Evolutionary conservation across 257 asterid species (phyloP), one percentile per base, ranked within the genome.

Genomic region (Lithospermum erythrorhizon): DNA sequence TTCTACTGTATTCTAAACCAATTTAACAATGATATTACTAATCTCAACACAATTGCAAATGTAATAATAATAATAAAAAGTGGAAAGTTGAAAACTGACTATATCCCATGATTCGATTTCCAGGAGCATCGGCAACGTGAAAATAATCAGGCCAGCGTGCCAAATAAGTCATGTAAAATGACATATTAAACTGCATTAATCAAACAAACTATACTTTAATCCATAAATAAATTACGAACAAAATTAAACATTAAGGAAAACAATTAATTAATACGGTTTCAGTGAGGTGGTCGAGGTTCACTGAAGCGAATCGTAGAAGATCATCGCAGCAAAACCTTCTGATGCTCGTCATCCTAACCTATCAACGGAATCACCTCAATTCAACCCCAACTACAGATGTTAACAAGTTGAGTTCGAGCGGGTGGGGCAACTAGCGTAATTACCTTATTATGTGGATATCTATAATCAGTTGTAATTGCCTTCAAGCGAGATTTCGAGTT

Each of bases 61-160:
- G 6, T 27, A 27, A 27, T 5, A 27, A 27, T 27, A 27, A 27
- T 27, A 27, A 27, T 27, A 15, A 18, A 18, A 58, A 5, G 16
- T 2, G 1, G 2, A 35, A 32, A 19, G n/a, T 21, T 49, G 49
- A 61, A 16, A 45, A 66, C 82, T 65, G 35, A 77, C 78, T 78
- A 70, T 78, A 78, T 10, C 83, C 83, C 81, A 78, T 91, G 49
- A 84, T 72, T 64, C 76, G 79, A 64, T 81, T 73, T 48, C 95
- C 96, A 15, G 95, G 93, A 65, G 94, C 94, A 74, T 82, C 94
- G 45, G 97, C 97, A 8, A 88, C 95, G 41, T 88, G 95, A 57
- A 91, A 91, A 72, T 89, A 93, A 71, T 93, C 95, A 5, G 99
- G 99, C 99, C 95, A 93, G 66, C 96, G 82, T 8, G 97, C 97